A percentile compares a stretch with the other conserved stretches of the same genome.
Evolutionary conservation across 2,329 filamentous ascomycete genomes (phyloP).

Genomic region (Mycogone perniciosa): DNA sequence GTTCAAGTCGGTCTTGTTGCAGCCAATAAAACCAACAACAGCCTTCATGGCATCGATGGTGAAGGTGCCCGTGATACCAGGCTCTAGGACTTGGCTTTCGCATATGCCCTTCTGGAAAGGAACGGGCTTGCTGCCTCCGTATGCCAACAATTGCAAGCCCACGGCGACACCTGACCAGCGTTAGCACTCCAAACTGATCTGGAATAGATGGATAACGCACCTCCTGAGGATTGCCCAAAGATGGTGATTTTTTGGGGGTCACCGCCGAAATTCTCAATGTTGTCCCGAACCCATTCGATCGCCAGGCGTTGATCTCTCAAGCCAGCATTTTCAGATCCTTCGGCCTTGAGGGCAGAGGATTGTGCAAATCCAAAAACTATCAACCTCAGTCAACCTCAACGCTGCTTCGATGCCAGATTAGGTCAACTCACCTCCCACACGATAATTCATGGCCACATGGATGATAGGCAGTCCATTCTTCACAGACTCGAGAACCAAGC

Average conservation of each 20-base stretch:
- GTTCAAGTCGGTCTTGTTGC: conserved; percentile 35
- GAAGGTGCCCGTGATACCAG: conserved; percentile 42
- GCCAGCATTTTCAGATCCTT: conserved; percentile 37
- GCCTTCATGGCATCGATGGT: conserved; percentile 40
- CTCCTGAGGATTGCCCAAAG: conserved; percentile 27
- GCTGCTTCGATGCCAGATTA: background rate
- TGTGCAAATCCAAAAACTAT: conserved; percentile 24
- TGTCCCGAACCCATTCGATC: conserved; percentile 37
- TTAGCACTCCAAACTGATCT: background rate
- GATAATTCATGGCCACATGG: conserved; percentile 31
- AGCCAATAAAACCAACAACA: conserved; percentile 36
- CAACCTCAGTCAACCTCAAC: background rate
- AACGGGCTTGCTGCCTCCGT: conserved; percentile 35
- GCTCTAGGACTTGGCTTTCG: conserved; percentile 44
- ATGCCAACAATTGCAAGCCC: conserved; percentile 43
- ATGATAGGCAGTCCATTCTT: conserved; percentile 33
- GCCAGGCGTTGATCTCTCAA: conserved; percentile 46
- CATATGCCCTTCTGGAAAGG: conserved; percentile 42
- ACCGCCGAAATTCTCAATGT: conserved; percentile 44
- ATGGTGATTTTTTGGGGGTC: conserved; percentile 37
- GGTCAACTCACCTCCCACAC: conserved; percentile 16
- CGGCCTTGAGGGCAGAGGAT: conserved; percentile 16
- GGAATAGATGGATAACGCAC: background rate
- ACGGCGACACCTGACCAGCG: conserved; percentile 30
- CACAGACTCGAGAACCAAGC: conserved; percentile 39